These are phyloP conservation scores for Rhizoclosmatium globosum DNA, from an alignment of 192 early-diverging fungal genomes.

Conservation along the genomic window DNA sequence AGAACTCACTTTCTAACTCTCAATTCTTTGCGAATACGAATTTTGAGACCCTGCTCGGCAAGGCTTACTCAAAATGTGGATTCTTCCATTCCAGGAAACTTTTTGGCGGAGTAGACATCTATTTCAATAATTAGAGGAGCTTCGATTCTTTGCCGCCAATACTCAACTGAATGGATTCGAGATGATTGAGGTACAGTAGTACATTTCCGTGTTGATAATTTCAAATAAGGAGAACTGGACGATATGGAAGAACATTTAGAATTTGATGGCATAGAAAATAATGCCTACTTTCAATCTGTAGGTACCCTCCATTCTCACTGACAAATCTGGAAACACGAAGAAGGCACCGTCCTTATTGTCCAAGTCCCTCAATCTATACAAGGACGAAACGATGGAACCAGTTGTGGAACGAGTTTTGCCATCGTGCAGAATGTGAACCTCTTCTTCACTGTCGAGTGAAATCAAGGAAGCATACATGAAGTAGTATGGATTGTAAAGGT, in stretches of 20 bases:
- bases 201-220: conserved; percentile 82
- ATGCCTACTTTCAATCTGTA: conserved; percentile 55
- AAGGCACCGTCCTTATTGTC: conserved; percentile 91
- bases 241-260: conserved; percentile 5
- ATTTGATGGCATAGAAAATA: neutral
- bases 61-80: conserved; percentile 89
- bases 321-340: conserved; percentile 97
- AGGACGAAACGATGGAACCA: conserved; percentile 91
- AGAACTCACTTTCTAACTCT: conserved; percentile 43
- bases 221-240: conserved; percentile 86
- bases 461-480: conserved; percentile 97
- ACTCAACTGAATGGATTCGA: conserved; percentile 77
- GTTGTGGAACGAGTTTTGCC: conserved; percentile 91
- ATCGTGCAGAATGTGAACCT: conserved; percentile 89
- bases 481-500: conserved; percentile 85
- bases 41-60: conserved; percentile 97
- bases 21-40: conserved; percentile 91
- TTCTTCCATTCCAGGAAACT: conserved; percentile 97
- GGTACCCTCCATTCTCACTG: conserved; percentile 90
- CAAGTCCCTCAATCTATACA: conserved; percentile 89
- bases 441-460: conserved; percentile 80
- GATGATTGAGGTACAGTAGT: conserved; percentile 86
- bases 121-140: conserved; percentile 1
- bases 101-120: conserved; percentile 90
- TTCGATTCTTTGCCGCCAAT: too few species aligned